Conservation (phyloP, 257 asterid species). For the Plantago elongata region DNA sequence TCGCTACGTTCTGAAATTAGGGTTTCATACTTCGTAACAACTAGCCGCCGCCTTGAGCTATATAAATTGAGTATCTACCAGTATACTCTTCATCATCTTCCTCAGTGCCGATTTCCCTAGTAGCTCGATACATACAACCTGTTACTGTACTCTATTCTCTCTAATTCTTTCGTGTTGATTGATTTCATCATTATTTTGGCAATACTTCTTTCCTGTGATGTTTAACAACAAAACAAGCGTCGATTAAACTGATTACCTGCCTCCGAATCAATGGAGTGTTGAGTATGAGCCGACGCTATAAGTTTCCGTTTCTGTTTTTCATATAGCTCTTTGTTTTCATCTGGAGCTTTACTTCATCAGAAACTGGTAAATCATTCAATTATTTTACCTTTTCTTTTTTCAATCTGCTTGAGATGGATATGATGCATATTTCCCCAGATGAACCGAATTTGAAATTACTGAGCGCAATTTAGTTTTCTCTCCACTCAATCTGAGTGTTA, state of each 20-base stretch:
- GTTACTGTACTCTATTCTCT: too few relatives aligned
- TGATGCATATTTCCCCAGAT: conserved; percentile 84
- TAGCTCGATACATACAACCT: too few relatives aligned
- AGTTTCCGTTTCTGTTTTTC: not conserved
- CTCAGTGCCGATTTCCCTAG: too few relatives aligned
- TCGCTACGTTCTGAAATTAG: too few relatives aligned
- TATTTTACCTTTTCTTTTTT: not conserved
- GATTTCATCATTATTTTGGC: too few relatives aligned
- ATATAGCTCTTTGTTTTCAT: not conserved
- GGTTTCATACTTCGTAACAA: too few relatives aligned
- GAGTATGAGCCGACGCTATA: conserved; percentile 7
- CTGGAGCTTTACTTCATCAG: not conserved
- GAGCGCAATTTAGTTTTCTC: conserved; percentile 49
- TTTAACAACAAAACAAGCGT: not conserved
- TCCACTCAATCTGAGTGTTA: conserved; percentile 17
- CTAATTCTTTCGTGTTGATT: too few relatives aligned
- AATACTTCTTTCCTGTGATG: too few relatives aligned
- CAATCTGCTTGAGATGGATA: conserved; percentile 29
- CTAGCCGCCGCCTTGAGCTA: too few relatives aligned
- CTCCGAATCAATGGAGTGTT: not conserved
- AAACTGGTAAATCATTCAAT: not conserved
- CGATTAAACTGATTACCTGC: conserved; percentile 3
- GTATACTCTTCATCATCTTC: too few relatives aligned
- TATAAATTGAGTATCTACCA: too few relatives aligned
- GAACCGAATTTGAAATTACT: conserved; percentile 84